Conservation (phyloP, 2,329 filamentous ascomycete species). For the Sporothrix phasma region DNA sequence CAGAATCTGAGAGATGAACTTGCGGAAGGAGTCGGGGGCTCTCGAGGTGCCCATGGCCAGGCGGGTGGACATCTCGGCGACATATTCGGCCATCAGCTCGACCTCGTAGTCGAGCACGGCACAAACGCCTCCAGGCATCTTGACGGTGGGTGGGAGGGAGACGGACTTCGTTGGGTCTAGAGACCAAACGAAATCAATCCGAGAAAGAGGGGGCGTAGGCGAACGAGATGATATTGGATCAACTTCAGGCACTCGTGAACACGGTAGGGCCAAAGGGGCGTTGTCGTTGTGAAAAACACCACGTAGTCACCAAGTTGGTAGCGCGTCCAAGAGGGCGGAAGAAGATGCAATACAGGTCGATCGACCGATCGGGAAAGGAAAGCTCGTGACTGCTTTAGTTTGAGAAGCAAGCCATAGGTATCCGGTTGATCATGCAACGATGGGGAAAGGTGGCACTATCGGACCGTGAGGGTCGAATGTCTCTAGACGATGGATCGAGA, state of each 20-base stretch:
- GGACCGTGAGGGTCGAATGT: not conserved
- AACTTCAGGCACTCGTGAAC: slow-evolving; percentile 32
- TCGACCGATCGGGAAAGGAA: slow-evolving; percentile 11
- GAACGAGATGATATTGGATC: slow-evolving; percentile 22
- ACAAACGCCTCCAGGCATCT: slow-evolving; percentile 73
- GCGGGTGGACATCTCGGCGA: slow-evolving; percentile 71
- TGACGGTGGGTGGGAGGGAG: slow-evolving; percentile 26
- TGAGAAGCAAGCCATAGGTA: slow-evolving; percentile 28
- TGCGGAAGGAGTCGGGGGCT: slow-evolving; percentile 56
- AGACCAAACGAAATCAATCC: slow-evolving; percentile 8
- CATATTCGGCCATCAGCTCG: slow-evolving; percentile 91
- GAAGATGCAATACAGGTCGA: slow-evolving; percentile 23
- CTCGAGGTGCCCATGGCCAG: slow-evolving; percentile 49
- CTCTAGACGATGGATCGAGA: not conserved
- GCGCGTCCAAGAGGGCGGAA: slow-evolving; percentile 18
- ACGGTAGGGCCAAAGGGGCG: slow-evolving; percentile 21
- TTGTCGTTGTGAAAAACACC: slow-evolving; percentile 17
- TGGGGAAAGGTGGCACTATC: not conserved
- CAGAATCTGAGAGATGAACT: slow-evolving; percentile 84
- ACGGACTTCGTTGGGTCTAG: slow-evolving; percentile 20
- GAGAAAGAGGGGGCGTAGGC: not conserved
- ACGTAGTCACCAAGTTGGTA: slow-evolving; percentile 20
- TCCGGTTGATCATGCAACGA: not conserved
- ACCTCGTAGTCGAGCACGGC: slow-evolving; percentile 95
- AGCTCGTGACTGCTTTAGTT: slow-evolving; percentile 5